Base-by-base conservation (phyloP, 139 green algal species). In the Chlorella ohadii region DNA sequence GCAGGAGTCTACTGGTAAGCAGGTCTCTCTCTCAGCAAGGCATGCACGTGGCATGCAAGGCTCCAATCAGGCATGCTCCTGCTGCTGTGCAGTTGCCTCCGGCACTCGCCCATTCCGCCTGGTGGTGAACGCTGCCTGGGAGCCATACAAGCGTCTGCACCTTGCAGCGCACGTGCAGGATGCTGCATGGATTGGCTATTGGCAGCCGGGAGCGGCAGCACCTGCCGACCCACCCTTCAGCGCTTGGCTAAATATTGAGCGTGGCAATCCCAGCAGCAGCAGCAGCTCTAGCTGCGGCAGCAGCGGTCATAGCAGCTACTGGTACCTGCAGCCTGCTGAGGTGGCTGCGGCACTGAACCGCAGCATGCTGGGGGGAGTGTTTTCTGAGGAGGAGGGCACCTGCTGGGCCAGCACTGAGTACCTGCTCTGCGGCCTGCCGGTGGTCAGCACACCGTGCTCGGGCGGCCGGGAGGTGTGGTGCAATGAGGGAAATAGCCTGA, bases 351-450 rank as follows among this genome's bases (percentile, higher is more conserved):
- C 68, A 1, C 38, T 75, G 68, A 55, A 51, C 68, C 23, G 20
- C 20, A 17, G 20, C 36, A 19, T 31, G 27, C 34, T 75, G 20
- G 68, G 68, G 1, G 36, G 22, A 17, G 4, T 56, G 36, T 47
- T 75, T 3, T 75, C 68, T 17, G 36, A 33, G 22, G 15, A 44
- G 36, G 68, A 75, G 68, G 68, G 68, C 15, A 17, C 68, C 68
- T 75, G 68, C 68, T 75, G 68, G 68, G 68, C 68, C 19, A 55
- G 36, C 68, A 75, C 36, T 5, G 68, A 75, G 68, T 75, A 56
- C 68, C 36, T 75, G 68, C 68, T 75, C 22, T 75, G 68, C 68
- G 68, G 68, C 38, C 68, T 75, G 36, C 36, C 68, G 5, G 68
- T 75, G 2, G 36, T 75, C 68, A 75, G 22, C 68, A 75, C 68